phyloP scores from a whole-genome alignment of 768 basidiomycete species.

The Amanita subjunquillea region DNA sequence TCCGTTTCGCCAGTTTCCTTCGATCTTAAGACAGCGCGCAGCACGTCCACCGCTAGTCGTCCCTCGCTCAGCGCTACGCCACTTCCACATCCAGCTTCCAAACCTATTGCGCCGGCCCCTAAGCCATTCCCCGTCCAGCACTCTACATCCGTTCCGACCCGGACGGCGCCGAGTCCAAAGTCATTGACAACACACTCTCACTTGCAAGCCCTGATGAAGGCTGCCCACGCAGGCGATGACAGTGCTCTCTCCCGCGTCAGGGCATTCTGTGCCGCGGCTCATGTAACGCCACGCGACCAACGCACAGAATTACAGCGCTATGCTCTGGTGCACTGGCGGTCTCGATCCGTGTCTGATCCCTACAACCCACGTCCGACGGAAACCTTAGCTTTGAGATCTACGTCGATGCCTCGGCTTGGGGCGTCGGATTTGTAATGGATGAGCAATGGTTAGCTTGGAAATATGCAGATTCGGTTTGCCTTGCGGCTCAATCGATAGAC shows the following conservation, averaged over 20 bases:
- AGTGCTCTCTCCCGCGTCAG: not conserved
- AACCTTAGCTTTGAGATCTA: not conserved
- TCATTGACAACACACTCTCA: not conserved
- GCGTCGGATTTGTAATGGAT: slow-evolving; percentile 3
- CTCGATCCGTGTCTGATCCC: not conserved
- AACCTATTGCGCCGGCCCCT: not conserved
- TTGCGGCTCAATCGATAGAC: slow-evolving; percentile 2
- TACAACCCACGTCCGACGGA: not conserved
- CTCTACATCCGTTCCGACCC: not conserved
- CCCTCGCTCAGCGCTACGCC: not conserved
- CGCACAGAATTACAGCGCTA: slow-evolving; percentile 2
- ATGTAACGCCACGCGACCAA: not conserved
- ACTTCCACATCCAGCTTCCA: not conserved
- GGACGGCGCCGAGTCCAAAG: not conserved
- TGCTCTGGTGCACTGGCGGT: not conserved
- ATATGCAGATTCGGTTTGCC: not conserved
- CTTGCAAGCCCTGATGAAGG: not conserved
- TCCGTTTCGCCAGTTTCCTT: not conserved
- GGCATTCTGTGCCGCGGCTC: not conserved
- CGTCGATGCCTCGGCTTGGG: slow-evolving; percentile 3
- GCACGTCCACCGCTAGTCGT: not conserved
- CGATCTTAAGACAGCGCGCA: not conserved
- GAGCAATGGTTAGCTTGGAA: slow-evolving; percentile 2
- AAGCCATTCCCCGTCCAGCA: not conserved
- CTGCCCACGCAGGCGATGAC: not conserved